These are phyloP conservation scores for Pinus albicaulis DNA, from an alignment of 75 land plant species.

Conservation along the genomic window DNA sequence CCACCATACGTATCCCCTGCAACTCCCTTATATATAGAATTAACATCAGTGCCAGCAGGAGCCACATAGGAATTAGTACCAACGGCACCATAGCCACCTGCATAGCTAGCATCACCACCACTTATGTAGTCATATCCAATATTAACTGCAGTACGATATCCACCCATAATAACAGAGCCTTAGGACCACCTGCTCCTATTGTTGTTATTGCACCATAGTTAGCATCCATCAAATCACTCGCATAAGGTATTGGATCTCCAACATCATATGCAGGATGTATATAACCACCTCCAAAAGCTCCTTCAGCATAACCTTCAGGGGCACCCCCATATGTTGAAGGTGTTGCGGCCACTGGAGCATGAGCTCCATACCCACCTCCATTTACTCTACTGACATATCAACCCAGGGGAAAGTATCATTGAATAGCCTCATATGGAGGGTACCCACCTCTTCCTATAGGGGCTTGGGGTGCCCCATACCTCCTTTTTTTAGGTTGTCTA, in stretches of 20 bases:
- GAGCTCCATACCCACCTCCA: neutral
- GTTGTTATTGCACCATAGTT: slow-evolving; percentile 3
- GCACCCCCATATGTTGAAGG: slow-evolving; percentile 5
- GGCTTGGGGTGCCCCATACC: slow-evolving; percentile 39
- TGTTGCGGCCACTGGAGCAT: neutral
- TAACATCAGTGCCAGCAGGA: slow-evolving; percentile 18
- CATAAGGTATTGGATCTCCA: neutral
- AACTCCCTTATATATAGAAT: slow-evolving; percentile 25
- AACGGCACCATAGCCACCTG: slow-evolving; percentile 56
- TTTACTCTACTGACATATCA: neutral
- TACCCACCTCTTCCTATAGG: slow-evolving; percentile 34
- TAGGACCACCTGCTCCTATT: neutral
- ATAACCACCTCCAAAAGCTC: slow-evolving; percentile 12
- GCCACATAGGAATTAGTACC: slow-evolving; percentile 48
- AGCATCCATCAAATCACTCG: slow-evolving; percentile 4
- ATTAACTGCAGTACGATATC: slow-evolving; percentile 49
- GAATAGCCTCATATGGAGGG: slow-evolving; percentile 40
- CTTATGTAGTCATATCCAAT: slow-evolving; percentile 61
- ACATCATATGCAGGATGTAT: neutral
- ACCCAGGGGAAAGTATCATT: slow-evolving; percentile 2
- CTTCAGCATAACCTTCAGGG: neutral
- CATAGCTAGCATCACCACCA: slow-evolving; percentile 45
- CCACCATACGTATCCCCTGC: slow-evolving; percentile 60
- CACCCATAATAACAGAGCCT: slow-evolving; percentile 26
- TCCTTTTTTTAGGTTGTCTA: neutral